Evolutionary conservation across 805 yeast species (phyloP).

Genomic region (Dipodascopsis tothii): DNA sequence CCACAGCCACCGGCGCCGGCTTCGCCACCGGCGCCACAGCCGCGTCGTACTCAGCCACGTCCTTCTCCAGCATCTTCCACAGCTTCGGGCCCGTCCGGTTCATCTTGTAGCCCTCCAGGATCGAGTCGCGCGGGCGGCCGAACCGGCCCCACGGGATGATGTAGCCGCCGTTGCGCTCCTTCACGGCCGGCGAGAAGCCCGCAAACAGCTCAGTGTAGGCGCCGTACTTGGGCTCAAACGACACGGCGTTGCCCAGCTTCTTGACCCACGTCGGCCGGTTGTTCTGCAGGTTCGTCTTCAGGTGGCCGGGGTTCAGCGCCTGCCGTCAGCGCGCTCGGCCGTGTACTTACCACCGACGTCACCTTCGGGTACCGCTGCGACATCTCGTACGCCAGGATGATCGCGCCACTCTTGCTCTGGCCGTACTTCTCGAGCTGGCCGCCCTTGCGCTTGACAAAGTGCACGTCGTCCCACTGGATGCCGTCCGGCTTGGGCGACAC

Average conservation of each 20-base stretch:
- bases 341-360: neutral
- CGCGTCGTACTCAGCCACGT: no score
- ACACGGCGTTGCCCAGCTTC: conserved; percentile 10
- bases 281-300: conserved; percentile 12
- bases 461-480: conserved; percentile 33
- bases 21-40: no score
- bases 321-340: neutral
- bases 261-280: conserved; percentile 20
- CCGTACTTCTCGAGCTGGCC: conserved; percentile 30
- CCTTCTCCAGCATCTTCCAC: conserved; percentile 16
- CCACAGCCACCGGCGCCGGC: no score
- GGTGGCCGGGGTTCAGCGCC: conserved; percentile 20
- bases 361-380: conserved; percentile 1
- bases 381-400: conserved; percentile 18
- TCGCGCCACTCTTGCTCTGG: conserved; percentile 40
- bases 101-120: conserved; percentile 11
- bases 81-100: conserved; percentile 14
- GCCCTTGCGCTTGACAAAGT: conserved; percentile 20
- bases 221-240: conserved; percentile 32
- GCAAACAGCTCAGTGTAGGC: conserved; percentile 42
- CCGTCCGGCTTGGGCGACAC: conserved; percentile 31
- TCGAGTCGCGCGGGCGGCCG: conserved; percentile 26
- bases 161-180: conserved; percentile 33
- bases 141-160: conserved; percentile 40
- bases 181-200: conserved; percentile 37